Evolutionary conservation across 192 early-diverging fungal species (phyloP).

Genomic region (Borealophlyctis nickersoniae): DNA sequence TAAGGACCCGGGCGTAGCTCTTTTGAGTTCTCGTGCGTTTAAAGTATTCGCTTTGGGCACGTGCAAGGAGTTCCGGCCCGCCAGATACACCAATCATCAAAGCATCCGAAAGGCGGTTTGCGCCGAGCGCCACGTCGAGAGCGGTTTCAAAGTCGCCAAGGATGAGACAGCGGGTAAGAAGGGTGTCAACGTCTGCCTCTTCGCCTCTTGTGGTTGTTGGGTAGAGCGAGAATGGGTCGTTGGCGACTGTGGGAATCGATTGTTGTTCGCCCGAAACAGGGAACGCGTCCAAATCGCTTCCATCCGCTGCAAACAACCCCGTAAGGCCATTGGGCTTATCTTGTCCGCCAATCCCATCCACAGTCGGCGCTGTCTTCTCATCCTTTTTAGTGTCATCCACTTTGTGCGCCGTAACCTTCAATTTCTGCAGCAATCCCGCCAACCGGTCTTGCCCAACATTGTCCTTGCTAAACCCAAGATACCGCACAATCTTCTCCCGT

Average conservation of each 20-base stretch:
- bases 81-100: constrained; percentile 87
- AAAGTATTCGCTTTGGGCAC: constrained; percentile 84
- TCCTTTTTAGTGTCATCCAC: no score
- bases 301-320: neutral
- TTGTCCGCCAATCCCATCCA: no score
- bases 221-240: constrained; percentile 44
- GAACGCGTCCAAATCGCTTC: constrained; percentile 12
- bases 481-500: constrained; percentile 75
- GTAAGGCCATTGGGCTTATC: neutral
- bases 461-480: constrained; percentile 84
- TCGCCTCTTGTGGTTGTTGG: constrained; percentile 33
- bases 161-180: constrained; percentile 81
- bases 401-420: constrained; percentile 32
- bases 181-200: constrained; percentile 69
- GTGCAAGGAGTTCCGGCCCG: constrained; percentile 66
- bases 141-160: constrained; percentile 92
- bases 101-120: constrained; percentile 81
- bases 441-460: constrained; percentile 64
- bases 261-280: constrained; percentile 1
- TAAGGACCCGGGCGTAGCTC: constrained; percentile 80
- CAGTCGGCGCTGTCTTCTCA: constrained; percentile 3
- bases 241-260: neutral
- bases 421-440: constrained; percentile 45
- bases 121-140: constrained; percentile 79
- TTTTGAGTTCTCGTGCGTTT: constrained; percentile 62